These are phyloP conservation scores for Hevea brasiliensis DNA, from an alignment of 345 rosid species.

Conservation along the genomic window DNA sequence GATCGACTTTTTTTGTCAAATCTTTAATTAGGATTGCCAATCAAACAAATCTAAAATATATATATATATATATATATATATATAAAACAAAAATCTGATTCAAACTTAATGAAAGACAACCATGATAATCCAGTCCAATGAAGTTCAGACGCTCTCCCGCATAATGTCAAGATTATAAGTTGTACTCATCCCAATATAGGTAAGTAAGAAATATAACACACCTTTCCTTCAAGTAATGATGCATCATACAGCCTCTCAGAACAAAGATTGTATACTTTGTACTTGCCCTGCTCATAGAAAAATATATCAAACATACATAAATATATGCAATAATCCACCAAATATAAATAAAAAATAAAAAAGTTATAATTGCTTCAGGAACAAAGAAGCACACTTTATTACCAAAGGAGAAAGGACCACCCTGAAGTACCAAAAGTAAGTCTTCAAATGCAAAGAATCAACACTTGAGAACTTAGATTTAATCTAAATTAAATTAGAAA, in stretches of 20 bases:
- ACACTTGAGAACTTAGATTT: neutral
- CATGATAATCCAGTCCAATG: neutral
- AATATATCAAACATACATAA: constrained; percentile 11
- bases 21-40: neutral
- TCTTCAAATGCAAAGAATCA: neutral
- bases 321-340: neutral
- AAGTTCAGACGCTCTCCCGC: neutral
- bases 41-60: neutral
- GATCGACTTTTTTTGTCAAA: neutral
- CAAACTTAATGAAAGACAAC: neutral
- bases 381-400: constrained; percentile 2
- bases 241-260: constrained; percentile 90
- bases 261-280: constrained; percentile 90
- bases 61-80: neutral
- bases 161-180: neutral
- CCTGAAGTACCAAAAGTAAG: neutral
- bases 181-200: neutral
- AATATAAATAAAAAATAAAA: constrained; percentile 7
- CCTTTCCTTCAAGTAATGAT: constrained; percentile 89
- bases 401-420: neutral
- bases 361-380: neutral
- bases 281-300: constrained; percentile 59
- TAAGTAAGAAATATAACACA: constrained; percentile 20
- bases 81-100: too few relatives aligned
- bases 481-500: neutral